Conservation (phyloP, 2,329 filamentous ascomycete species). For the Sporothrix brasiliensis region DNA sequence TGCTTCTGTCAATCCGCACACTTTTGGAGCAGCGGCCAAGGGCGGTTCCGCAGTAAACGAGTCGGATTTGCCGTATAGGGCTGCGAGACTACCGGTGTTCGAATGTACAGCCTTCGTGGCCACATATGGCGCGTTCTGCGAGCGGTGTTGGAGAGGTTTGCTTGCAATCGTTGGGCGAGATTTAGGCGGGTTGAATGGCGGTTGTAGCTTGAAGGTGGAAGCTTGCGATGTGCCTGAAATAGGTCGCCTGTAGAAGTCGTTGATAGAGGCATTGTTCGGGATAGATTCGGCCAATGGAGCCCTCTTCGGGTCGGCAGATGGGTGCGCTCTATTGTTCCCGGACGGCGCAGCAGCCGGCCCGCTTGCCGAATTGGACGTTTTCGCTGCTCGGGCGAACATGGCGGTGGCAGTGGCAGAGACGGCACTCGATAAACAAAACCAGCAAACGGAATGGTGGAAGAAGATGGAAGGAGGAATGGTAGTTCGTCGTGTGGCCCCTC, state of each 20-base stretch:
- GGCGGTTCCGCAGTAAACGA: slow-evolving; percentile 53
- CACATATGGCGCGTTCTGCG: slow-evolving; percentile 42
- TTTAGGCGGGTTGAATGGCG: slow-evolving; percentile 6
- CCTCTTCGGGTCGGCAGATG: slow-evolving; percentile 47
- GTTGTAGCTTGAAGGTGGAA: slow-evolving; percentile 37
- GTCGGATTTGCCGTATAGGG: slow-evolving; percentile 37
- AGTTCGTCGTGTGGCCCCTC: slow-evolving; percentile 29
- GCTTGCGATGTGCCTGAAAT: slow-evolving; percentile 39
- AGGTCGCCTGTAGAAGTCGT: slow-evolving; percentile 29
- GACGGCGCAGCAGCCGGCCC: slow-evolving; percentile 39
- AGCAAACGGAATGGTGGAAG: background rate
- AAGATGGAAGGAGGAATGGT: background rate
- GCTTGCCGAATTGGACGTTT: slow-evolving; percentile 42
- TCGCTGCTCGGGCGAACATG: slow-evolving; percentile 42
- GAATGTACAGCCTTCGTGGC: background rate
- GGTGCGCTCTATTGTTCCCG: slow-evolving; percentile 38
- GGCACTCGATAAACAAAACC: background rate
- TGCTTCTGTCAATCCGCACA: background rate
- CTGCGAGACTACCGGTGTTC: slow-evolving; percentile 19
- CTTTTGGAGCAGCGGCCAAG: slow-evolving; percentile 17
- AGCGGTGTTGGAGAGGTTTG: slow-evolving; percentile 43
- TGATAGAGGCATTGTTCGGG: slow-evolving; percentile 49
- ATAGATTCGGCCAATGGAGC: slow-evolving; percentile 54
- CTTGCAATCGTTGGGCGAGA: slow-evolving; percentile 29
- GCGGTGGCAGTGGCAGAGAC: slow-evolving; percentile 33